These are phyloP conservation scores for Ganoderma multipileum DNA, from an alignment of 1,284 basidiomycete genomes.

Conservation along the genomic window DNA sequence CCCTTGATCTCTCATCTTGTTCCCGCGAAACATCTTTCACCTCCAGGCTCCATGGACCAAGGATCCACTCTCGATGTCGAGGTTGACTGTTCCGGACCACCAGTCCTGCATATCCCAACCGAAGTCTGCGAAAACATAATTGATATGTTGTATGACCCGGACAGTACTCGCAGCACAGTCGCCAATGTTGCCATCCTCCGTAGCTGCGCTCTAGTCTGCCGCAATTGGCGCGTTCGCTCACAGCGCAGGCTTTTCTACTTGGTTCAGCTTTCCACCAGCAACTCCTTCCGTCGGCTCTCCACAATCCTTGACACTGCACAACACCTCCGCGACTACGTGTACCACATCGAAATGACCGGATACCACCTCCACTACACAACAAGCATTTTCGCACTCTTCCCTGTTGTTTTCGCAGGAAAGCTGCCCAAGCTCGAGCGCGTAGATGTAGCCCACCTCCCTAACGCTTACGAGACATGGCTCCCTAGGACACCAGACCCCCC, in stretches of 20 bases:
- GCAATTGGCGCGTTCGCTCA: neutral
- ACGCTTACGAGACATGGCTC: neutral
- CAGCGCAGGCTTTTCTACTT: neutral
- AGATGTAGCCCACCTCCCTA: neutral
- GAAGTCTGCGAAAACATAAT: slow-evolving; percentile 3
- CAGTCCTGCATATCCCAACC: neutral
- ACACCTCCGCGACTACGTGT: neutral
- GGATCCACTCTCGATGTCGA: neutral
- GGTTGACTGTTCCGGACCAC: neutral
- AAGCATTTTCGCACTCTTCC: neutral
- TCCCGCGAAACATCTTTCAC: neutral
- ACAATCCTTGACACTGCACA: neutral
- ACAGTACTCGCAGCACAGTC: too few species aligned
- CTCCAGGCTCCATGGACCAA: neutral
- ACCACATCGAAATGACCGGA: neutral
- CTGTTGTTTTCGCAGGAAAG: neutral
- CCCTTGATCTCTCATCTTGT: too few species aligned
- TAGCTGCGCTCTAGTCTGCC: neutral
- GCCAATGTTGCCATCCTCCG: neutral
- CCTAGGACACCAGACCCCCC: neutral
- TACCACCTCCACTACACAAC: neutral
- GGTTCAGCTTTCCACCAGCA: neutral
- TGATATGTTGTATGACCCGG: neutral
- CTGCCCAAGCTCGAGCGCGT: neutral
- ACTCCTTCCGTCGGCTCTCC: neutral